Evolutionary conservation across 1,139 yeast species (phyloP), one percentile per base, ranked within the genome.

Genomic region (Maudiozyma humilis): DNA sequence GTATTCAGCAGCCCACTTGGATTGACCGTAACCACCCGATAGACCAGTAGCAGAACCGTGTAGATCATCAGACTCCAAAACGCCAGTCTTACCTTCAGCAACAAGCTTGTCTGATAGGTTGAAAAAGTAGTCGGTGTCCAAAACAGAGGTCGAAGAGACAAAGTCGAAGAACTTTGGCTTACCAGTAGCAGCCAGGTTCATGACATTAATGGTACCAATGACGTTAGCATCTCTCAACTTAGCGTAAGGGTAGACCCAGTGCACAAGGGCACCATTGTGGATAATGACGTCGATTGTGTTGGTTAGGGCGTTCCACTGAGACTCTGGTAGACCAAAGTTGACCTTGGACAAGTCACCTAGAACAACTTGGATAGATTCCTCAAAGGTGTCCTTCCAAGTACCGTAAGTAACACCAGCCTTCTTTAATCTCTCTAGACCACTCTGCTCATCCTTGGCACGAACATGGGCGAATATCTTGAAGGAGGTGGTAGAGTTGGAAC

Each of bases 251-350:
- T 85, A 91, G 2, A 89, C 96, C 99, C 99, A 93, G 65, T 93
- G 98, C 36, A 93, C 99, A 50, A 89, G 72, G 3, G 98, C 99
- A 68, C 97, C 98, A 58, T 93, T 93, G 65, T 93, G 99, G 50
- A 93, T 77, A 42, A 93, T 79, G 4, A 83, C 82, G 63, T 93
- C 98, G 47, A 89, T 71, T 1, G 70, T 66, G 13, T 74, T 65
- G 4, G 79, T 66, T 49, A 93, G 72, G 4, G 60, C 42, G 2
- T 54, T 44, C 95, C 95, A 91, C 33, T 69, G 68, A 1, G 56
- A 58, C 25, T 73, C 71, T n/a, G 66, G 57, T 47, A 86, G 63
- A 0, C 96, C 98, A 61, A 91, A 82, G 40, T 82, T 73, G 29
- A 74, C 69, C 53, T 75, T 66, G 10, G 91, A 76, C 54, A 93